These are phyloP conservation scores for Gracilaria domingensis DNA, from an alignment of 23 red algal genomes.

Conservation along the genomic window DNA sequence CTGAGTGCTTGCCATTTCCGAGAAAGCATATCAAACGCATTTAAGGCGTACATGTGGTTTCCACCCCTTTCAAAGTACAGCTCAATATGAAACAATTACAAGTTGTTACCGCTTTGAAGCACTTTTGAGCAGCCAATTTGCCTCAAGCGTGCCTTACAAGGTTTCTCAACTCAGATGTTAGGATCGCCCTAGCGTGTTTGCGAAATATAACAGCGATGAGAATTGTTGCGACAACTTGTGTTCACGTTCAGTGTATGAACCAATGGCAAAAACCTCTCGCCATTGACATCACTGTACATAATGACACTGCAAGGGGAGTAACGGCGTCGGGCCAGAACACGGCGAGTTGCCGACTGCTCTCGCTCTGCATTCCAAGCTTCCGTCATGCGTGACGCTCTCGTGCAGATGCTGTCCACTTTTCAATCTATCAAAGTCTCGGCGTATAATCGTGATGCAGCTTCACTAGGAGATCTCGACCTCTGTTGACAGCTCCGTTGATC, in stretches of 20 bases:
- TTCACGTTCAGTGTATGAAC: not conserved
- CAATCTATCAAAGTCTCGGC: not conserved
- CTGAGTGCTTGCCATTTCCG: not conserved
- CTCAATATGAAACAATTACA: not conserved
- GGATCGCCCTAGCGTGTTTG: too few species aligned
- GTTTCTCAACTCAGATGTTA: not conserved
- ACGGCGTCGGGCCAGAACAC: not conserved
- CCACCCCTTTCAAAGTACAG: not conserved
- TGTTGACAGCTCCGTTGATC: not conserved
- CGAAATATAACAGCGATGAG: conserved; percentile 16
- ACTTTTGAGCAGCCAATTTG: not conserved
- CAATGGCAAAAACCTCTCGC: not conserved
- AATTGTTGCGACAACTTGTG: conserved; percentile 10
- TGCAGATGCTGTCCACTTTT: conserved; percentile 9
- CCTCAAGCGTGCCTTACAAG: not conserved
- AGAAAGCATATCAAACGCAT: not conserved
- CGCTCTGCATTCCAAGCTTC: conserved; percentile 1
- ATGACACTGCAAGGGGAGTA: conserved; percentile 16
- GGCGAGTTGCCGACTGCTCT: not conserved
- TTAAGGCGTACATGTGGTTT: not conserved
- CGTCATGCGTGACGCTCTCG: conserved; percentile 14
- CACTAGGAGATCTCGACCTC: not conserved
- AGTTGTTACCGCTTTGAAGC: not conserved
- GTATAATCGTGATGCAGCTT: conserved; percentile 22
- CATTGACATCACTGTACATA: conserved; percentile 6